Evolutionary conservation across 1,284 basidiomycete genomes (phyloP), one percentile per base, ranked within the genome.

Genomic region (Heterobasidion irregulare): DNA sequence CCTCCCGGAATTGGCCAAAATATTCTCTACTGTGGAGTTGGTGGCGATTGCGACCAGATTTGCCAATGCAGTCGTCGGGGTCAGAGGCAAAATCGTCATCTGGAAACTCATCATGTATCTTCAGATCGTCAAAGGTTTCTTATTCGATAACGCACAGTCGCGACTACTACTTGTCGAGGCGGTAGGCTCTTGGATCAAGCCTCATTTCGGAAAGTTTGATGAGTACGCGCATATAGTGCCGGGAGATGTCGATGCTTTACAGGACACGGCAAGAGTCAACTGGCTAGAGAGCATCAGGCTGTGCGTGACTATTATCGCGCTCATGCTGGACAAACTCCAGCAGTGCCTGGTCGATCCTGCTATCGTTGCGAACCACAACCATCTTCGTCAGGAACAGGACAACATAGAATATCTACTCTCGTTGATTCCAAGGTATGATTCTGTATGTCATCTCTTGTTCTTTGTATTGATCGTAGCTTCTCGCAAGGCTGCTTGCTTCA

Each of bases 91-190:
- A 68, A 84, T 95, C 57, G 83, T 90, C 45, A 85, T 95, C 52
- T 95, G 94, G 88, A 96, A 95, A 70, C 79, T 98, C 52, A 85
- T 97, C 59, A 88, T 97, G 80, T 92, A 96, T 65, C 77, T 95
- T 46, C 93, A 97, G 65, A 83, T 98, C 55, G 89, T 94, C 43
- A 91, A 90, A 64, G 86, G 89, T 12, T 86, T 90, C 68, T 72
- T 97, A 44, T 97, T 98, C 65, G 91, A 95, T 62, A 84, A 89
- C 59, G 73, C 86, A 3, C 80, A 89, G 56, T 87, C 90, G 8
- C 84, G 96, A 13, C 79, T 86, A 0, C 72, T 91, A 13, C 77
- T 99, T 18, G 86, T 97, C 6, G 95, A 97, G 56, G 86, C 88
- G 33, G 83, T 98, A 41, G 86, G 94, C 3, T 80, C 88, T 19